Conservation (phyloP, 2,329 filamentous ascomycete genomes). For the Alternaria angustiovoidea region DNA sequence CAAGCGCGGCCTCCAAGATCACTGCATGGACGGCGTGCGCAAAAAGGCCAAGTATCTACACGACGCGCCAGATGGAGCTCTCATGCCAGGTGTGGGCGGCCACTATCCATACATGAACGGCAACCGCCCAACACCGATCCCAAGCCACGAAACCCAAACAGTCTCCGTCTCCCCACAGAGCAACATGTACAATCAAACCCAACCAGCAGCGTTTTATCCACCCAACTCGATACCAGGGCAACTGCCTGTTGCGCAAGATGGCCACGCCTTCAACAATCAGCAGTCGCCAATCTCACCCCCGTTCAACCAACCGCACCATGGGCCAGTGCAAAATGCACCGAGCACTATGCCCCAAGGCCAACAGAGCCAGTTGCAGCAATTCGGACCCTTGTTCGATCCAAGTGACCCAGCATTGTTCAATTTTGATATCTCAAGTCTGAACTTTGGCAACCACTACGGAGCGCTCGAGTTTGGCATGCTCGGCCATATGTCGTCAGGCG, state of each 20-base stretch:
- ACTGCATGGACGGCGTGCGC: conserved; percentile 93
- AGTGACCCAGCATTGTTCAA: conserved; percentile 94
- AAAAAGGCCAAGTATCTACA: conserved; percentile 99
- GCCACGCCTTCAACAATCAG: conserved; percentile 67
- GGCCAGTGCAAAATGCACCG: conserved; percentile 59
- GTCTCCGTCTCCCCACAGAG: conserved; percentile 42
- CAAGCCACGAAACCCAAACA: conserved; percentile 35
- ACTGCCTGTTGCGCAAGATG: conserved; percentile 56
- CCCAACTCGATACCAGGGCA: conserved; percentile 48
- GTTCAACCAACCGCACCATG: conserved; percentile 65
- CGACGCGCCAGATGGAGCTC: conserved; percentile 87
- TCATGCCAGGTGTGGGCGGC: conserved; percentile 83
- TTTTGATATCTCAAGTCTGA: conserved; percentile 91
- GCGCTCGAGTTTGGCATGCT: conserved; percentile 96
- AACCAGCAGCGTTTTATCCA: conserved; percentile 52
- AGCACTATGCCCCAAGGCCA: conserved; percentile 51
- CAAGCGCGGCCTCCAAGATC: conserved; percentile 88
- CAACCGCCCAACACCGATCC: conserved; percentile 54
- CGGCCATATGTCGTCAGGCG: conserved; percentile 92
- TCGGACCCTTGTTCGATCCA: conserved; percentile 78
- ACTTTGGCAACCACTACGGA: conserved; percentile 96
- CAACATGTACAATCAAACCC: conserved; percentile 55
- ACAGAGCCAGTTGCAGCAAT: conserved; percentile 53
- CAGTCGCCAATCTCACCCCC: conserved; percentile 80
- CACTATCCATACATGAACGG: conserved; percentile 67